Base-by-base conservation (phyloP, 73 alveolate genomes). In the Stentor roeselii region DNA sequence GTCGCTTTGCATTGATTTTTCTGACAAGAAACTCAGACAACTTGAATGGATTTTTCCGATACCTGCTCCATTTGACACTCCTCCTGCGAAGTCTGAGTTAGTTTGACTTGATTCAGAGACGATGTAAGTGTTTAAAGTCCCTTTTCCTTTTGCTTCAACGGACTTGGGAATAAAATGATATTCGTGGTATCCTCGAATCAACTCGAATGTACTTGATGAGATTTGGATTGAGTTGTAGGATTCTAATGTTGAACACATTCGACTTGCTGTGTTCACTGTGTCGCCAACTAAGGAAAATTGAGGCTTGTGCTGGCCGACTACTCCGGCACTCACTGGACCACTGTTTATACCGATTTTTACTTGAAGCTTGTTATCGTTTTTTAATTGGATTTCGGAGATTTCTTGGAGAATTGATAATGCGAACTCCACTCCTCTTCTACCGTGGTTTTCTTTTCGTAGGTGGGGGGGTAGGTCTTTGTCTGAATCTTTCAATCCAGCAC, bases 301-400 rank as follows among this genome's bases (percentile, higher is more conserved):
- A 0, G 99, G 99, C 74, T 95, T 92, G 82, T 96, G 98, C 42
- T 91, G 94, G 3, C 99, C 99, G 6, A 98, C 98, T 39, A 97
- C 99, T 3, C 99, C 99, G 3, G 99, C 97, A 38, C 95, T 92
- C 3, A 97, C 99, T 74, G 93, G 88, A 27, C 99, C 99, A 59
- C 96, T 92, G 83, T 97, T 98, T 67, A 97, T 93, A 34, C 99
- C 99, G 4, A 97, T 96, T 93, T 95, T 96, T 27, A 97, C 97
- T 11, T n/a, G 6, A 6, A 61, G 27, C 11, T 14, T 14, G 14
- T 30, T 61, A 6, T 36, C 82, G 27, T 61, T 61, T 61, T 61
- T 61, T 30, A 61, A 35, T 35, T 61, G 42, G 58, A 30, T 14
- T 11, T 61, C 21, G 59, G 6, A 14, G 37, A 61, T 30, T 35